Evolutionary conservation across 2,329 filamentous ascomycete genomes (phyloP).

Genomic region (Cladophialophora psammophila): DNA sequence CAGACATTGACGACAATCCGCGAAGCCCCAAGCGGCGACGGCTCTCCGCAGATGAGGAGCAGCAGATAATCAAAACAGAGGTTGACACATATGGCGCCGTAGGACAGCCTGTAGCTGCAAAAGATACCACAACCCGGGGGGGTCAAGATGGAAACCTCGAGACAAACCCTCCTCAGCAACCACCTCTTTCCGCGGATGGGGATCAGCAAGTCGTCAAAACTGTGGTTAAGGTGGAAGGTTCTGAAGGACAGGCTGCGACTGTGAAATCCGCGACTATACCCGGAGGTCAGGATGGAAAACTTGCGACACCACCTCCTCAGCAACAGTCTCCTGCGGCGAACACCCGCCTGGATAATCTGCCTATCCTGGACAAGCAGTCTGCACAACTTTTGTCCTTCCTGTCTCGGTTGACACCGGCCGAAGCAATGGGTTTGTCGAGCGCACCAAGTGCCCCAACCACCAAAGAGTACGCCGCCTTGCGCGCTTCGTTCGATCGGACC

Average conservation of each 20-base stretch:
- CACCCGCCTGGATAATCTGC: slow-evolving; percentile 65
- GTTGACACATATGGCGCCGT: background rate
- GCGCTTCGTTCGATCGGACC: slow-evolving; percentile 68
- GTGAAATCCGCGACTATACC: slow-evolving; percentile 4
- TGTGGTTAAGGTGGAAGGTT: background rate
- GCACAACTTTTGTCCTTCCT: slow-evolving; percentile 32
- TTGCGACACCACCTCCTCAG: slow-evolving; percentile 14
- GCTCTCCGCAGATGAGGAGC: slow-evolving; percentile 48
- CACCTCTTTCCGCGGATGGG: slow-evolving; percentile 46
- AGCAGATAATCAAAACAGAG: slow-evolving; percentile 37
- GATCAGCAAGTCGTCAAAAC: slow-evolving; percentile 42
- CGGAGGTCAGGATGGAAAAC: slow-evolving; percentile 6
- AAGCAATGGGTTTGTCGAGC: slow-evolving; percentile 65
- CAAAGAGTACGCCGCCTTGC: slow-evolving; percentile 68
- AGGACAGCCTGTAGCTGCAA: background rate
- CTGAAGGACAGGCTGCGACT: background rate
- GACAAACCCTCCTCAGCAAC: slow-evolving; percentile 28
- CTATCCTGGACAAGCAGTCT: slow-evolving; percentile 68
- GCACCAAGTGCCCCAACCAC: slow-evolving; percentile 63
- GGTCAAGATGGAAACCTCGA: slow-evolving; percentile 11
- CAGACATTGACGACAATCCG: slow-evolving; percentile 30
- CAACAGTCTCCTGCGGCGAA: slow-evolving; percentile 13
- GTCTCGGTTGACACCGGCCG: slow-evolving; percentile 30
- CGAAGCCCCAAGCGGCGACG: slow-evolving; percentile 36
- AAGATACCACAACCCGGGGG: slow-evolving; percentile 2